phyloP scores from a whole-genome alignment of 257 asterid species.

The Handroanthus guayacan region DNA sequence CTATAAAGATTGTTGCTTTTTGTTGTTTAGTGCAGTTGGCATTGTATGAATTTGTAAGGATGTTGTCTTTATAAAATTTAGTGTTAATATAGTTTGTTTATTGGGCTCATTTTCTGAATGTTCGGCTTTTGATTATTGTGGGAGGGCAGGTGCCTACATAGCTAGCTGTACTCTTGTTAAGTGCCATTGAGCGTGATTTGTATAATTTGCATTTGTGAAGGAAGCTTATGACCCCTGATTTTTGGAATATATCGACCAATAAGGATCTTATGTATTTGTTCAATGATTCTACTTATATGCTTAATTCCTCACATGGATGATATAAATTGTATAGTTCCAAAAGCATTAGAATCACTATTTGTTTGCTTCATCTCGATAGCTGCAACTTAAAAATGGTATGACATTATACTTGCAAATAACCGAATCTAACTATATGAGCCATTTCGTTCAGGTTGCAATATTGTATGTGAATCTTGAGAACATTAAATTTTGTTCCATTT shows the following conservation, averaged over 20 bases:
- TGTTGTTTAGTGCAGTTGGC: background rate
- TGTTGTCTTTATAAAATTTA: background rate
- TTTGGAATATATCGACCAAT: background rate
- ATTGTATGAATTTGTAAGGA: background rate
- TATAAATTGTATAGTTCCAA: slow-evolving; percentile 12
- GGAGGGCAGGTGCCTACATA: background rate
- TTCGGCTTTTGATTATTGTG: background rate
- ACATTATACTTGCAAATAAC: background rate
- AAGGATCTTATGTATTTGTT: background rate
- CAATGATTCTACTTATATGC: slow-evolving; percentile 6
- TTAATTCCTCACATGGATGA: background rate
- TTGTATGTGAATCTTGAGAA: background rate
- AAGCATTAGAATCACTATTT: background rate
- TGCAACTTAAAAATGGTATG: background rate
- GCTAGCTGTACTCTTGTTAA: background rate
- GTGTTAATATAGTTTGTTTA: background rate
- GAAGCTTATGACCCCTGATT: background rate
- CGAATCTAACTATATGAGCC: background rate
- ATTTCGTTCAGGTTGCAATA: background rate
- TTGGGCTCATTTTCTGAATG: background rate
- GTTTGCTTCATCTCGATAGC: too few relatives aligned
- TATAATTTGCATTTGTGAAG: background rate
- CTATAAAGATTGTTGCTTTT: background rate
- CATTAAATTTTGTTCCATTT: background rate
- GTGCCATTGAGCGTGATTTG: background rate